Conservation (phyloP, 176 grass and related monocot species). For the Cenchrus purpureus region DNA sequence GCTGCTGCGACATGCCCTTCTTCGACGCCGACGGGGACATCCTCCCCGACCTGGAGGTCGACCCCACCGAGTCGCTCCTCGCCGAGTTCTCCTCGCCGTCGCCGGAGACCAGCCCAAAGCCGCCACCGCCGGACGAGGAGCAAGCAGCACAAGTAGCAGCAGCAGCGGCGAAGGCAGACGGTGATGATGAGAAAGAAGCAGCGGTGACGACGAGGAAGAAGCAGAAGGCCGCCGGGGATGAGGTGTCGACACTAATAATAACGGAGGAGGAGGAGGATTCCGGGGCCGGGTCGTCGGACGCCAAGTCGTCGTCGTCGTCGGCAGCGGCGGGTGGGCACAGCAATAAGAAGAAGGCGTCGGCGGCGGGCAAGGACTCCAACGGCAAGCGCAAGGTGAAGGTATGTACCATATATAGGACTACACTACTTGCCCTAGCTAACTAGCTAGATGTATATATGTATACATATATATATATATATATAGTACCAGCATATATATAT, state of each 20-base stretch:
- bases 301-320: slow-evolving; percentile 53
- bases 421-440: slow-evolving; percentile 12
- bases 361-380: slow-evolving; percentile 53
- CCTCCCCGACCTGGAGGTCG: slow-evolving; percentile 89
- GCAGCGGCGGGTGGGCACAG: slow-evolving; percentile 32
- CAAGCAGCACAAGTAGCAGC: too few relatives aligned
- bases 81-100: slow-evolving; percentile 55
- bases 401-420: too few relatives aligned
- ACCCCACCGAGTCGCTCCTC: slow-evolving; percentile 78
- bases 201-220: neutral
- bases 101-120: neutral
- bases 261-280: slow-evolving; percentile 46
- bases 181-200: neutral
- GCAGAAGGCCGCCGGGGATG: neutral
- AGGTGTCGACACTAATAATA: slow-evolving; percentile 26
- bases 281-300: slow-evolving; percentile 29
- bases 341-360: slow-evolving; percentile 42
- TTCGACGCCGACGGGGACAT: slow-evolving; percentile 68
- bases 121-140: neutral
- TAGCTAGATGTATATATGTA: neutral
- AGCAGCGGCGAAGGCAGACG: too few relatives aligned
- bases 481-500: too few relatives aligned
- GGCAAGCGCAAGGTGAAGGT: slow-evolving; percentile 88
- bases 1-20: slow-evolving; percentile 57
- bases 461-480: too few relatives aligned